Percentiles rank a stretch among this genome's conserved stretches.
These are phyloP conservation scores for Voacanga thouarsii DNA, from an alignment of 257 asterid genomes.

Conservation along the genomic window DNA sequence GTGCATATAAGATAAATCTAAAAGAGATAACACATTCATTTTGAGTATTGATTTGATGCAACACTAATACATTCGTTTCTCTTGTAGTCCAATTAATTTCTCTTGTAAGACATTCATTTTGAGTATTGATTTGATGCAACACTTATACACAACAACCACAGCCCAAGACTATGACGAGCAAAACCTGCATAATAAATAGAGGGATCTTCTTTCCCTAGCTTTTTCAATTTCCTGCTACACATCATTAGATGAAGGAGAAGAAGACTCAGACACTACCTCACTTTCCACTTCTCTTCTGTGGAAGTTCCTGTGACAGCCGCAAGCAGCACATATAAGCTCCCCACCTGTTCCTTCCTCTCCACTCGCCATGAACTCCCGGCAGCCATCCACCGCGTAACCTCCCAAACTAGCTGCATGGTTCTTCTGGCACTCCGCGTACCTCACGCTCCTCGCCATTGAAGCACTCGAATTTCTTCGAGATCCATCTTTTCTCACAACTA, in stretches of 20 bases:
- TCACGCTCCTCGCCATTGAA: constrained; percentile 15
- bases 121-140: constrained; percentile 2
- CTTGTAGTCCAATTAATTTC: constrained; percentile 2
- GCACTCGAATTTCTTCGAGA: constrained; percentile 17
- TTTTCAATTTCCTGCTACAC: neutral
- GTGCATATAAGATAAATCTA: neutral
- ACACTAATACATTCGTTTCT: no score
- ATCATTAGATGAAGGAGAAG: constrained; percentile 6
- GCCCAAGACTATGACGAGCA: constrained; percentile 9
- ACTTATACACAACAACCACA: constrained; percentile 19
- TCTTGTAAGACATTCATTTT: neutral
- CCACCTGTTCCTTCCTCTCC: constrained; percentile 30
- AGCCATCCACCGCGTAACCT: constrained; percentile 41
- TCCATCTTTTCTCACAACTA: constrained; percentile 26
- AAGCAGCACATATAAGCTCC: constrained; percentile 36
- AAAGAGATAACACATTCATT: neutral
- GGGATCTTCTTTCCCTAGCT: neutral
- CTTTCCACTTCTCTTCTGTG: constrained; percentile 28
- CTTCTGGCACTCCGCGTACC: constrained; percentile 41
- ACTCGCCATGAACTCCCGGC: constrained; percentile 42
- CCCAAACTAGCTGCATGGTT: constrained; percentile 41
- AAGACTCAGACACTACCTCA: constrained; percentile 5
- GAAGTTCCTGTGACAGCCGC: constrained; percentile 34
- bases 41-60: no score
- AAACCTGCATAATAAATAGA: neutral